Evolutionary conservation across 78 protist species (phyloP), one percentile per base, ranked within the genome.

Genomic region (Speleostelium caveatum): DNA sequence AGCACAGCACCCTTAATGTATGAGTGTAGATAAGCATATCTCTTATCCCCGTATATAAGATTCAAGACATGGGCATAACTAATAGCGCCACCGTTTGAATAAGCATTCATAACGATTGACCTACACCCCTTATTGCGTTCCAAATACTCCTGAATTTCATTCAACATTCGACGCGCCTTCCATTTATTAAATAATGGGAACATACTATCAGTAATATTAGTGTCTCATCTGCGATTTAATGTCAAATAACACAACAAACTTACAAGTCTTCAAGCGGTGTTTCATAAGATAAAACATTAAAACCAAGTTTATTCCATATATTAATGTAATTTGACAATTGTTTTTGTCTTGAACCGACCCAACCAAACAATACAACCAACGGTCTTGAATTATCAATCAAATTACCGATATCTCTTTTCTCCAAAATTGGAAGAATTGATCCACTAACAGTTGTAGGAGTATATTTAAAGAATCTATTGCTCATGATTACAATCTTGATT

Each of bases 31-130:
- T 35, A 60, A 66, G 63, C 30, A 51, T 42, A 79, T 38, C 67
- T 58, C 28, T 36, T 7, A 5, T n/a, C n/a, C n/a, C 32, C 58
- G n/a, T 55, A 14, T 33, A 79, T 79, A 8, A 55, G 28, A 16
- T 59, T 21, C 5, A 66, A 30, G 0, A 79, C 53, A 22, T 49
- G 33, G 36, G 39, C 22, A 71, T 79, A 79, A 55, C 38, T 66
- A 38, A 79, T 66, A 24, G 76, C 88, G 67, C 88, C 88, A 53
- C 88, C 88, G 67, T 79, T 79, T 16, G 88, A 79, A 12, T 66
- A 55, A 49, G 67, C 56, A 26, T 55, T 32, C 35, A 66, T 66
- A 24, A 67, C 55, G 1, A 79, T 68, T 53, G 45, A 39, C 10
- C 67, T 58, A 53, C 88, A 79, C 3, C 36, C n/a, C 33, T 49